These are phyloP conservation scores for Botrytis aclada DNA, from an alignment of 2,329 filamentous ascomycete genomes.

Conservation along the genomic window DNA sequence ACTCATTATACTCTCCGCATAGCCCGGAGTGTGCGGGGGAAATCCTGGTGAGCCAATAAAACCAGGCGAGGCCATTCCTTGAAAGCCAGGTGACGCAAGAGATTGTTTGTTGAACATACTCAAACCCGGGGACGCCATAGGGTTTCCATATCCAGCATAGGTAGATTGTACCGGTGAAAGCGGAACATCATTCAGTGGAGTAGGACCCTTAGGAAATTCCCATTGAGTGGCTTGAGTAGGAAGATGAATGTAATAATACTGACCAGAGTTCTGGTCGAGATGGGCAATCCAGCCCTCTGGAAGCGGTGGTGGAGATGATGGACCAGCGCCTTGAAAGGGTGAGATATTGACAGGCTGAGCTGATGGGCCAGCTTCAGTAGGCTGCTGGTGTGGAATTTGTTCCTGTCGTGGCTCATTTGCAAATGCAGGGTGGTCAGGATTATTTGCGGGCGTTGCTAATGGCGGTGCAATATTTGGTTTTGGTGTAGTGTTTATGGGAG, in stretches of 20 bases:
- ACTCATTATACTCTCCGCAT: slow-evolving; percentile 82
- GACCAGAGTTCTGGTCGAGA: slow-evolving; percentile 89
- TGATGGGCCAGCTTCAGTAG: slow-evolving; percentile 28
- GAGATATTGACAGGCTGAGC: slow-evolving; percentile 40
- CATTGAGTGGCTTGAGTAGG: slow-evolving; percentile 95
- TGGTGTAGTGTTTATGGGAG: slow-evolving; percentile 33
- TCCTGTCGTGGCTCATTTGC: slow-evolving; percentile 70
- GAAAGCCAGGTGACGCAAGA: slow-evolving; percentile 45
- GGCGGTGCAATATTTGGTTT: slow-evolving; percentile 40
- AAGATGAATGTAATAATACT: slow-evolving; percentile 98
- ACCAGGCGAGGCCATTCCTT: slow-evolving; percentile 16
- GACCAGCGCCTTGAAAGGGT: slow-evolving; percentile 51
- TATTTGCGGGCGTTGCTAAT: slow-evolving; percentile 43
- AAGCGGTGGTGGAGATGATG: slow-evolving; percentile 83
- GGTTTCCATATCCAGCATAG: slow-evolving; percentile 59
- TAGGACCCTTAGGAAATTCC: slow-evolving; percentile 97
- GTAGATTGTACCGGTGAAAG: slow-evolving; percentile 68
- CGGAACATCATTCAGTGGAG: slow-evolving; percentile 75
- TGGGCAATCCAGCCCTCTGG: slow-evolving; percentile 99
- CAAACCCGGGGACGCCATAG: slow-evolving; percentile 64
- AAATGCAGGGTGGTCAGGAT: slow-evolving; percentile 80
- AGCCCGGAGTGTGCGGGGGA: slow-evolving; percentile 77
- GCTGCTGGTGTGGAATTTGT: slow-evolving; percentile 21
- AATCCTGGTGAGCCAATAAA: slow-evolving; percentile 66
- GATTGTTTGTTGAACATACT: slow-evolving; percentile 56